A percentile compares a stretch with the other conserved stretches of the same genome.
Conservation (phyloP, 306 rosid genomes). For the Coriaria nepalensis region DNA sequence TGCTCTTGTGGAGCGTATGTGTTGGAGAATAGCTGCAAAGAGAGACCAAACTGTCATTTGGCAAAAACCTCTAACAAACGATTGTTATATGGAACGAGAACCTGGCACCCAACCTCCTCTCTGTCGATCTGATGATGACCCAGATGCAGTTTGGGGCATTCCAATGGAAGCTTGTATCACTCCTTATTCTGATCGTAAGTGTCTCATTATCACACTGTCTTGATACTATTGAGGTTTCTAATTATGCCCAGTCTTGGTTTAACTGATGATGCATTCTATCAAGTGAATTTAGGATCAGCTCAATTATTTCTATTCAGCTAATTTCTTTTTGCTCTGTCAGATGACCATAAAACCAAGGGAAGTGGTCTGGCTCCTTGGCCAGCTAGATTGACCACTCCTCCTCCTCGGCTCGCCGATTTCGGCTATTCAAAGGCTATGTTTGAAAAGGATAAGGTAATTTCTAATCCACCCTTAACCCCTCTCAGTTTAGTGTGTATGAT, state of each 20-base stretch:
- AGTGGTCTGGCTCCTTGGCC: constrained; percentile 96
- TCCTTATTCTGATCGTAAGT: constrained; percentile 72
- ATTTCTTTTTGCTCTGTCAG: constrained; percentile 38
- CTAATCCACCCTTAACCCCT: background rate
- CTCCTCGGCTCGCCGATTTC: constrained; percentile 89
- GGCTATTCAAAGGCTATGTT: constrained; percentile 80
- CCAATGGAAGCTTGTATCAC: constrained; percentile 85
- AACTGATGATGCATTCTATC: constrained; percentile 9
- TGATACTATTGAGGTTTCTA: constrained; percentile 14
- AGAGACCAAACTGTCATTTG: constrained; percentile 87
- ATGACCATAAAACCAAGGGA: constrained; percentile 55
- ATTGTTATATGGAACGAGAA: constrained; percentile 69
- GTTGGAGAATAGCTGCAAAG: constrained; percentile 80
- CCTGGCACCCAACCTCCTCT: constrained; percentile 78
- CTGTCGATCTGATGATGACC: constrained; percentile 72
- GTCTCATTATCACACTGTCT: constrained; percentile 9
- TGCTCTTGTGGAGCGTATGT: constrained; percentile 69
- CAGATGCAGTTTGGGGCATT: constrained; percentile 82
- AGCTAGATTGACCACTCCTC: constrained; percentile 72
- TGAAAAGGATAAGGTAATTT: constrained; percentile 69
- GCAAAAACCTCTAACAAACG: constrained; percentile 88
- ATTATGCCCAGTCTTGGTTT: constrained; percentile 4
- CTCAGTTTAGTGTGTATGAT: too few species aligned
- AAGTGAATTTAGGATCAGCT: constrained; percentile 2
- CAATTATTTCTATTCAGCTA: constrained; percentile 12